phyloP scores from a whole-genome alignment of 148 eudicot genomes.

The Dysphania ambrosioides region DNA sequence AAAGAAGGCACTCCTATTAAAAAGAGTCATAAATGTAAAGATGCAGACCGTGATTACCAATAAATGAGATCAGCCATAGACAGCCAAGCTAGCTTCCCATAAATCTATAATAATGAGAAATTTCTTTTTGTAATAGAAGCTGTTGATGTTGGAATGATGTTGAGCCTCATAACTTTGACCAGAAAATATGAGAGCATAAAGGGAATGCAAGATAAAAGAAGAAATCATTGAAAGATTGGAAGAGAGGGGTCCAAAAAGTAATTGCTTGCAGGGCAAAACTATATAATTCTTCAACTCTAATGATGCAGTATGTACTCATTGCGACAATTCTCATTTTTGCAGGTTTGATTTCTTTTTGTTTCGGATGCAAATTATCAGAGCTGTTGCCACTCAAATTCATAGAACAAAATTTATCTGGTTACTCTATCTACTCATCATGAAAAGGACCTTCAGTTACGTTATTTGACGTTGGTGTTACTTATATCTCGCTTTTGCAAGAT shows the following conservation, averaged over 20 bases:
- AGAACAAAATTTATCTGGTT: no score
- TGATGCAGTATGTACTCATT: conserved; percentile 31
- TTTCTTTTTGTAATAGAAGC: conserved; percentile 18
- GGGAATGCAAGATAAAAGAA: not conserved
- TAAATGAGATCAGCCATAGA: conserved; percentile 26
- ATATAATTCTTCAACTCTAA: conserved; percentile 31
- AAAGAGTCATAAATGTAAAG: conserved; percentile 3
- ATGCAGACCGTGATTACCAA: conserved; percentile 16
- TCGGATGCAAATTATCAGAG: conserved; percentile 1
- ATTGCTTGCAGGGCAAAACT: conserved; percentile 37
- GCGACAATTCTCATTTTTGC: conserved; percentile 23
- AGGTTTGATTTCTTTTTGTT: conserved; percentile 18
- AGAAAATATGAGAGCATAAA: not conserved
- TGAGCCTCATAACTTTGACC: conserved; percentile 29
- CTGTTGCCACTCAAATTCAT: no score
- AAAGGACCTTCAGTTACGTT: no score
- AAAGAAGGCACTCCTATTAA: no score
- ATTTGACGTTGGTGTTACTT: no score
- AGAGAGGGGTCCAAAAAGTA: conserved; percentile 16
- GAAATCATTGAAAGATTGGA: not conserved
- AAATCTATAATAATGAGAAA: conserved; percentile 21
- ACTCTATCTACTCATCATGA: no score
- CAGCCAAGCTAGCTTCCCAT: not conserved
- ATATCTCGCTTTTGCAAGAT: no score
- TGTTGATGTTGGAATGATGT: conserved; percentile 40